Conservation (phyloP, 2,329 filamentous ascomycete species). For the Fusarium marasasianum region DNA sequence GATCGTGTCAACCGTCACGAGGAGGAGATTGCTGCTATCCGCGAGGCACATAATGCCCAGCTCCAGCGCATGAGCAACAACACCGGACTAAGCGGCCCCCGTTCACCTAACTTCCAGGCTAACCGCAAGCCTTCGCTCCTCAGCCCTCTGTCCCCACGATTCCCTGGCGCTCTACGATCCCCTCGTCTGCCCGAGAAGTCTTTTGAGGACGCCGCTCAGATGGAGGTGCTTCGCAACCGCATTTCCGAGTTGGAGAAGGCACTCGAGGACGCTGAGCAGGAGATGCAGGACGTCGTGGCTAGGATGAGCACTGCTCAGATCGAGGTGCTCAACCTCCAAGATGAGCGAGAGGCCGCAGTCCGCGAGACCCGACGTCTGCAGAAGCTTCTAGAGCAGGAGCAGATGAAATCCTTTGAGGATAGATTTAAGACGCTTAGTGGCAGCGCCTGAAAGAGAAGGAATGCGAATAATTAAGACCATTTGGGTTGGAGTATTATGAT, state of each 20-base stretch:
- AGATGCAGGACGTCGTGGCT: constrained; percentile 84
- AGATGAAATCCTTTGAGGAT: constrained; percentile 60
- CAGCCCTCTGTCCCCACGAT: constrained; percentile 50
- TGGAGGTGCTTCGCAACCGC: constrained; percentile 78
- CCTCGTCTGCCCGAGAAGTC: constrained; percentile 67
- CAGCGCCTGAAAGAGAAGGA: constrained; percentile 34
- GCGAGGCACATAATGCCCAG: constrained; percentile 80
- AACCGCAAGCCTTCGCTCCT: constrained; percentile 48
- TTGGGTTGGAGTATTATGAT: constrained; percentile 17
- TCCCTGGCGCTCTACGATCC: constrained; percentile 49
- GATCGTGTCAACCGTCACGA: constrained; percentile 85
- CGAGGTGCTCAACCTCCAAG: constrained; percentile 82
- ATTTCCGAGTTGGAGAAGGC: constrained; percentile 88
- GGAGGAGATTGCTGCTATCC: constrained; percentile 79
- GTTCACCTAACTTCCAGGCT: constrained; percentile 46
- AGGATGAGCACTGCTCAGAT: constrained; percentile 85
- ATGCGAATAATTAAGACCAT: constrained; percentile 6
- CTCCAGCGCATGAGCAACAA: constrained; percentile 76
- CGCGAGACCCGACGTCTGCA: constrained; percentile 76
- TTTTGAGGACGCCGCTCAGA: constrained; percentile 77
- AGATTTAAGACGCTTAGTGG: constrained; percentile 49
- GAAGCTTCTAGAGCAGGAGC: constrained; percentile 71
- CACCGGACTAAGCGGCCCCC: constrained; percentile 44
- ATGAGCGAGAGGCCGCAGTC: constrained; percentile 77
- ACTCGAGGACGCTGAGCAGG: constrained; percentile 65